phyloP scores from a whole-genome alignment of 2,329 filamentous ascomycete species.

The Volutella citrinella region DNA sequence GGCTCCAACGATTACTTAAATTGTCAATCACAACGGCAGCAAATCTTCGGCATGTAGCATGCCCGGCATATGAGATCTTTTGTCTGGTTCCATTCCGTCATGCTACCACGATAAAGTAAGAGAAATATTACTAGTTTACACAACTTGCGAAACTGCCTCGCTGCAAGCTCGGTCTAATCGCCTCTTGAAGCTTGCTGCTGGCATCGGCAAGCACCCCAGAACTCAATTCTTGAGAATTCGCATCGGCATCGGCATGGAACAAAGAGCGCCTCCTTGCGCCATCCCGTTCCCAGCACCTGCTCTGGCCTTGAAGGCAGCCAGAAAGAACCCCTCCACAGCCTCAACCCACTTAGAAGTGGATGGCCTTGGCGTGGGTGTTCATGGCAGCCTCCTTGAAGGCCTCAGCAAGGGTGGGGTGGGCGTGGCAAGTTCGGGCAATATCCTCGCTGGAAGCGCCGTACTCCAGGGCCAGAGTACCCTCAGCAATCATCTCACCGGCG shows the following conservation, averaged over 20 bases:
- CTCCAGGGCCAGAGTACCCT: conserved; percentile 91
- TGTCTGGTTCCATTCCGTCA: conserved; percentile 24
- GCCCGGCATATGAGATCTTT: conserved; percentile 11
- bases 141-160: too few relatives aligned
- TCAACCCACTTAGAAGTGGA: conserved; percentile 89
- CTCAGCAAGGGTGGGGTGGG: conserved; percentile 92
- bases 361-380: conserved; percentile 92
- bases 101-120: conserved; percentile 26
- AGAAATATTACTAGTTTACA: conserved; percentile 31
- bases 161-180: too few relatives aligned
- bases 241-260: too few relatives aligned
- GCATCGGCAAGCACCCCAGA: conserved; percentile 13
- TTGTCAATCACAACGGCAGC: background rate
- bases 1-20: background rate
- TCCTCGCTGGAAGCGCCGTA: conserved; percentile 96
- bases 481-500: conserved; percentile 98
- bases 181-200: conserved; percentile 17
- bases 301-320: too few relatives aligned
- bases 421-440: conserved; percentile 91
- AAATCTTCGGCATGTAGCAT: background rate
- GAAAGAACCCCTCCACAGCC: too few relatives aligned
- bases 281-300: conserved; percentile 2
- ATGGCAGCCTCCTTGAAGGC: conserved; percentile 99
- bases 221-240: too few relatives aligned
- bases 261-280: conserved; percentile 12